Percentiles rank a stretch among this genome's conserved stretches.
Conservation (phyloP, 1,284 basidiomycete species). For the Ganoderma resinaceum region DNA sequence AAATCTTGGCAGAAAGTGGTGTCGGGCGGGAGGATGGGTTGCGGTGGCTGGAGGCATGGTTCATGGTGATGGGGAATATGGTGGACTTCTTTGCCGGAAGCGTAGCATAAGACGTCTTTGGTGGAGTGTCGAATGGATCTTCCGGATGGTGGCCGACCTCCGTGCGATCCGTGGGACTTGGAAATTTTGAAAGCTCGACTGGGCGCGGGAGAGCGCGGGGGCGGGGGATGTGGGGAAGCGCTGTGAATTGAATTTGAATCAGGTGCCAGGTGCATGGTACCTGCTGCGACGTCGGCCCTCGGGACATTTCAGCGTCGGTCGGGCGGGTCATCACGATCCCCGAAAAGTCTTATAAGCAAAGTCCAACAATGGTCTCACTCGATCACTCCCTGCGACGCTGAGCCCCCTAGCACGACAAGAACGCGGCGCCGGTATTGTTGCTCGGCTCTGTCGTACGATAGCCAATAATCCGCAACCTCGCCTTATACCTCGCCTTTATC, state of each 20-base stretch:
- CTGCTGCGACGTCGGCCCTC: too few relatives aligned
- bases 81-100: slow-evolving; percentile 49
- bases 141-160: slow-evolving; percentile 1
- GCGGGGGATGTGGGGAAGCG: not conserved
- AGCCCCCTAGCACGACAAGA: slow-evolving; percentile 23
- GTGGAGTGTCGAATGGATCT: not conserved
- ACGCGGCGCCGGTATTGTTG: slow-evolving; percentile 17
- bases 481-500: slow-evolving; percentile 31
- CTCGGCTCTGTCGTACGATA: slow-evolving; percentile 36
- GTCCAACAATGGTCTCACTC: slow-evolving; percentile 19
- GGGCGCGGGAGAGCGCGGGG: not conserved
- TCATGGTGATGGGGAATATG: slow-evolving; percentile 70
- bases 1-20: slow-evolving; percentile 62
- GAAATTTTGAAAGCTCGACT: too few relatives aligned
- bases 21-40: slow-evolving; percentile 40
- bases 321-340: slow-evolving; percentile 25
- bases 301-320: slow-evolving; percentile 4
- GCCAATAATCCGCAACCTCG: slow-evolving; percentile 27
- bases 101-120: slow-evolving; percentile 1
- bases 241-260: slow-evolving; percentile 14
- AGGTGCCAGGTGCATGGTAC: slow-evolving; percentile 23
- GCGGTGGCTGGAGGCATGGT: slow-evolving; percentile 76
- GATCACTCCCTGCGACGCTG: slow-evolving; percentile 15
- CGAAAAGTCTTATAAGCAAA: slow-evolving; percentile 30
- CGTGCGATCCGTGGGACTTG: not conserved